These are phyloP conservation scores for Fonsecaea nubica DNA, from an alignment of 2,329 filamentous ascomycete genomes.

Conservation along the genomic window DNA sequence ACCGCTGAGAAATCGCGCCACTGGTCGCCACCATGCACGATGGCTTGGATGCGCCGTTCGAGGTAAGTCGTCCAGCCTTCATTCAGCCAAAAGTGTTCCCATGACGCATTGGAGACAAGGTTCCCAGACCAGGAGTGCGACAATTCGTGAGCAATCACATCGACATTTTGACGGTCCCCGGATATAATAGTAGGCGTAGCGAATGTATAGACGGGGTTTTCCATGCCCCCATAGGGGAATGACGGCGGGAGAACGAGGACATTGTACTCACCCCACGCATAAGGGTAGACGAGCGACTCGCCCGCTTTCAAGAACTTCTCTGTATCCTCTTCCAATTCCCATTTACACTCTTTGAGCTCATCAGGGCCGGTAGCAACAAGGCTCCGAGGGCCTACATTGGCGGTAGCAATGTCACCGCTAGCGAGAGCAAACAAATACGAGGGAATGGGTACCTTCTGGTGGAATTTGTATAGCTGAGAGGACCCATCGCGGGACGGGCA, in stretches of 20 bases:
- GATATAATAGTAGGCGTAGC: constrained; percentile 94
- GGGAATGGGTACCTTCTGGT: constrained; percentile 90
- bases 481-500: constrained; percentile 58
- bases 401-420: constrained; percentile 77
- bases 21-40: constrained; percentile 75
- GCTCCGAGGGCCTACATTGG: constrained; percentile 84
- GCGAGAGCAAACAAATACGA: constrained; percentile 95
- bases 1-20: constrained; percentile 94
- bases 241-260: constrained; percentile 87
- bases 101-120: constrained; percentile 61
- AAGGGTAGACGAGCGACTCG: constrained; percentile 81
- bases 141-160: constrained; percentile 90
- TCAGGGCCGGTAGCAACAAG: constrained; percentile 87
- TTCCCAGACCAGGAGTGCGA: constrained; percentile 87
- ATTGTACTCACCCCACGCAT: constrained; percentile 95
- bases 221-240: constrained; percentile 90
- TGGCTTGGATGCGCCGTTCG: constrained; percentile 80
- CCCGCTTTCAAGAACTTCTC: constrained; percentile 90
- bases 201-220: constrained; percentile 94
- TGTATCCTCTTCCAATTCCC: constrained; percentile 89
- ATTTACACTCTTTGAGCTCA: constrained; percentile 80
- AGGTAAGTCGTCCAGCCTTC: constrained; percentile 95
- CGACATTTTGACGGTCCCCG: constrained; percentile 87
- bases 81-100: constrained; percentile 66
- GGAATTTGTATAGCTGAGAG: constrained; percentile 77